These are phyloP conservation scores for Populus alba DNA, from an alignment of 345 rosid species.

Conservation along the genomic window DNA sequence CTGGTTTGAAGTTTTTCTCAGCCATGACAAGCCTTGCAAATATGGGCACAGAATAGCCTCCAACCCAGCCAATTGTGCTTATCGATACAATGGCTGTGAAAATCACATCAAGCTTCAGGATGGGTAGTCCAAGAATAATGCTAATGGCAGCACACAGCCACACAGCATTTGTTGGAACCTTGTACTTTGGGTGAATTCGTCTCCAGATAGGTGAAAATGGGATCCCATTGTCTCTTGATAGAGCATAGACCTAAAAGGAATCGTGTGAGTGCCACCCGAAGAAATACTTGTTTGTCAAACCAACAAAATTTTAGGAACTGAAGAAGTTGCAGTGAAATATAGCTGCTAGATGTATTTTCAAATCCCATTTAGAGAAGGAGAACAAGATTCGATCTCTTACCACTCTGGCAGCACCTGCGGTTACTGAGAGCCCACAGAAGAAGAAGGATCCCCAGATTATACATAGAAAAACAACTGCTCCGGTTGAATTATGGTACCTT, in stretches of 20 bases:
- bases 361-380: too few relatives aligned
- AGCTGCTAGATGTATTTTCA: neutral
- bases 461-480: conserved; percentile 51
- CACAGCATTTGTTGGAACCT: conserved; percentile 57
- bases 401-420: conserved; percentile 67
- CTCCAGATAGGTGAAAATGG: conserved; percentile 56
- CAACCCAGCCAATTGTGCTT: conserved; percentile 69
- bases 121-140: conserved; percentile 57
- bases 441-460: conserved; percentile 66
- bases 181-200: conserved; percentile 52
- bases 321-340: too few relatives aligned
- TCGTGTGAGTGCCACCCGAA: too few relatives aligned
- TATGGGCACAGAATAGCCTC: conserved; percentile 57
- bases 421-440: conserved; percentile 64
- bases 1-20: conserved; percentile 55
- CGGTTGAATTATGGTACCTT: conserved; percentile 49
- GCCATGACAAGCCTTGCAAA: conserved; percentile 58
- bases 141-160: conserved; percentile 63
- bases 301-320: too few relatives aligned
- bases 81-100: conserved; percentile 61
- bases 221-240: conserved; percentile 56
- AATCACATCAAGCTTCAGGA: conserved; percentile 47
- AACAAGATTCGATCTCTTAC: conserved; percentile 17
- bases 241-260: conserved; percentile 44
- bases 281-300: too few relatives aligned